Conservation (phyloP, 176 grass and related monocot species). For the Musa acuminata region DNA sequence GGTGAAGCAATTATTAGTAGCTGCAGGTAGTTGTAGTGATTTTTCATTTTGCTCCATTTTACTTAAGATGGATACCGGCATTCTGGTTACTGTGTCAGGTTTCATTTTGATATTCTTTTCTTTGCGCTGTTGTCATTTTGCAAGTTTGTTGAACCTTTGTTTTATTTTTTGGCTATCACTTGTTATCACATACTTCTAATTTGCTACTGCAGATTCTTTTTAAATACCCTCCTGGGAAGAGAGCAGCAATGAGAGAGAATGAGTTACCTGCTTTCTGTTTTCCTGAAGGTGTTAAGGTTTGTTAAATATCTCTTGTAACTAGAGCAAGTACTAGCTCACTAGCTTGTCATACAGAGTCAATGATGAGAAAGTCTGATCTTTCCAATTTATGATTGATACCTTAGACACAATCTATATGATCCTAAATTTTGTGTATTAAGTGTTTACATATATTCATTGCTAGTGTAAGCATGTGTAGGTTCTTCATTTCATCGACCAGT, state of each 20-base stretch:
- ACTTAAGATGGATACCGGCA: background rate
- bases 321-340: background rate
- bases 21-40: background rate
- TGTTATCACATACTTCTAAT: constrained; percentile 8
- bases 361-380: too few relatives aligned
- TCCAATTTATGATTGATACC: background rate
- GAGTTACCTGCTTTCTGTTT: constrained; percentile 96
- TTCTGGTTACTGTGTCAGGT: background rate
- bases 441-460: background rate
- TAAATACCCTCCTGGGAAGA: constrained; percentile 90
- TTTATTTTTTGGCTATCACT: background rate
- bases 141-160: background rate
- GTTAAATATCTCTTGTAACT: background rate
- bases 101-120: background rate
- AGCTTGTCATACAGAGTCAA: too few relatives aligned
- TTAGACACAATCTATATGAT: background rate
- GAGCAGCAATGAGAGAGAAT: constrained; percentile 51
- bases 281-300: constrained; percentile 93
- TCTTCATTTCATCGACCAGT: background rate
- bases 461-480: background rate
- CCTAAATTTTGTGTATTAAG: background rate
- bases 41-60: background rate
- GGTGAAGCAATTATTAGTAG: background rate
- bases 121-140: background rate
- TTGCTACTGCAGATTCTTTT: constrained; percentile 79